These are phyloP conservation scores for Lasiosphaeria ovina DNA, from an alignment of 495 filamentous ascomycete species.

Conservation along the genomic window DNA sequence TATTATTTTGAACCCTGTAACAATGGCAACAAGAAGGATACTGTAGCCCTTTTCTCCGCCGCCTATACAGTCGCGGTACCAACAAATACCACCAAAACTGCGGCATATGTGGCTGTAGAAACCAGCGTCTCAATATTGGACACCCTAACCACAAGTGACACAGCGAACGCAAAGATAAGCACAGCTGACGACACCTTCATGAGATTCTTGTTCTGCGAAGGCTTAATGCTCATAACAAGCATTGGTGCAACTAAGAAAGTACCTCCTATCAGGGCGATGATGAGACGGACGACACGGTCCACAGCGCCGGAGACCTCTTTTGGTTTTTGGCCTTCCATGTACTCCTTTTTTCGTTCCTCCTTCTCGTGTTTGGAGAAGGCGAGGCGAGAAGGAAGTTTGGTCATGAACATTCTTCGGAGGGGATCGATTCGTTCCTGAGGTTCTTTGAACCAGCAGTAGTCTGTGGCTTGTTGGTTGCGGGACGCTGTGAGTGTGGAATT, in stretches of 20 bases:
- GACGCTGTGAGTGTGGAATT: no score
- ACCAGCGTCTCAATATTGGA: conserved; percentile 24
- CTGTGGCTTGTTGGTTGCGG: no score
- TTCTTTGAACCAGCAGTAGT: no score
- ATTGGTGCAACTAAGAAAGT: conserved; percentile 19
- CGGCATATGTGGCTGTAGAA: conserved; percentile 26
- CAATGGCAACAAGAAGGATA: no score
- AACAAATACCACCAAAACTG: conserved; percentile 29
- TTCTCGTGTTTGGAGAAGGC: not conserved
- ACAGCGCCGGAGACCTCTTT: not conserved
- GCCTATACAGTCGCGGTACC: not conserved
- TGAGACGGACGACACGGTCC: conserved; percentile 4
- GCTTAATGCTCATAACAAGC: conserved; percentile 18
- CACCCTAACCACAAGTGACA: conserved; percentile 16
- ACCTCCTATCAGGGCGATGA: conserved; percentile 12
- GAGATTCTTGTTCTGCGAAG: conserved; percentile 18
- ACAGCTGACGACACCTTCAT: conserved; percentile 19
- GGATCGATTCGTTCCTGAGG: no score
- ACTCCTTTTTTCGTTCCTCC: not conserved
- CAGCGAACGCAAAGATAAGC: conserved; percentile 15
- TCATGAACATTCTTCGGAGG: not conserved
- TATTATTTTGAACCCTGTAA: no score
- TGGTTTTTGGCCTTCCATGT: not conserved
- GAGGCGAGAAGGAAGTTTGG: not conserved
- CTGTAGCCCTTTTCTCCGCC: no score